Base-by-base conservation (phyloP, 1,284 basidiomycete species). In the Naganishia sp. region DNA sequence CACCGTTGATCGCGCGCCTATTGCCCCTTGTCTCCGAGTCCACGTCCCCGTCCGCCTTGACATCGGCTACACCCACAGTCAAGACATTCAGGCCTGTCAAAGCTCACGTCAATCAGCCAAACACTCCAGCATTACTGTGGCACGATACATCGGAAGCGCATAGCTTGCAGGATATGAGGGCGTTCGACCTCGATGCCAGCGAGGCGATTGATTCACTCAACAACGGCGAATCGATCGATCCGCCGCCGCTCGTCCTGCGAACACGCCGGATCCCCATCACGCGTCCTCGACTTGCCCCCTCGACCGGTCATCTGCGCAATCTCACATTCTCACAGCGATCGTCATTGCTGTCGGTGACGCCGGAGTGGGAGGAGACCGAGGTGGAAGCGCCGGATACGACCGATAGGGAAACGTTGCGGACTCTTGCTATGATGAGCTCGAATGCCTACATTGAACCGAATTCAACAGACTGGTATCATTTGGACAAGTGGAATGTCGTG, bases 371-470 rank as follows among this genome's bases (percentile, higher is more conserved):
- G 18, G 82, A 83, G 62, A 79, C 81, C 13, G 81, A 83, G 63
- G 78, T 83, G 9, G 74, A 76, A 18, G 81, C 75, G 10, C 84
- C 84, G 2, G 67, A 98, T 75, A 83, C 90, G 17, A 85, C 87
- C 54, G 86, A 86, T 69, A 84, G 92, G 18, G 85, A 88, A 69
- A 90, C 92, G 1, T 80, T 99, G 25, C 82, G 90, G 15, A 82
- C 86, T 32, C 84, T 99, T 46, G 95, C 94, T 23, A 96, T 93
- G 84, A 97, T 99, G 91, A 86, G 92, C 32, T 90, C 87, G 71
- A 92, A 96, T 75, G 94, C 96, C 41, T 98, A 97, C 79, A 78
- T 88, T 46, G 65, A 82, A 9, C 84, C 84, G 0, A 82, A 82
- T 18, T 85, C 87, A 64, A 71, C 79, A 2, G 85, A 80, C 9